A percentile compares a stretch with the other conserved stretches of the same genome.
Evolutionary conservation across 306 rosid genomes (phyloP).

Genomic region (Glycine soja): DNA sequence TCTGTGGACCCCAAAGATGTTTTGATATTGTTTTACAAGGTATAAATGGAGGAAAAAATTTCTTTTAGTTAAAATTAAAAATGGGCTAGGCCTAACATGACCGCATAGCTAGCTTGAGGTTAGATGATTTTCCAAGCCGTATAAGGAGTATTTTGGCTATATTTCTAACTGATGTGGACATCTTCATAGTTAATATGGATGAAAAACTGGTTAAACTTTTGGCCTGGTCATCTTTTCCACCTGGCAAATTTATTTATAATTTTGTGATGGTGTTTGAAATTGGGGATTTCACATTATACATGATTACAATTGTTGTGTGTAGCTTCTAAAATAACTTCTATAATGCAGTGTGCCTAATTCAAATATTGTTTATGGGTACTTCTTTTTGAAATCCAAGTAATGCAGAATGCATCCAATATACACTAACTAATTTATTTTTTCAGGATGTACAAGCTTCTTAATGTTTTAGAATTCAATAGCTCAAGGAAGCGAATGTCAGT

Average conservation of each 20-base stretch:
- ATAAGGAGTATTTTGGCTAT: background rate
- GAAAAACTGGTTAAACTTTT: background rate
- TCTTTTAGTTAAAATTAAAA: background rate
- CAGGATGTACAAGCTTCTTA: conserved; percentile 71
- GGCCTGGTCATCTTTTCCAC: background rate
- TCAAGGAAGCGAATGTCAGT: conserved; percentile 71
- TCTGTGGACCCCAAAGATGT: background rate
- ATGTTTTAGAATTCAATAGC: background rate
- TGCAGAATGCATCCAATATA: background rate
- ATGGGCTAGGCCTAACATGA: background rate
- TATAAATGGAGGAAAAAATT: background rate
- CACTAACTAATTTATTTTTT: conserved; percentile 36
- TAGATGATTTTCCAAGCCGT: background rate
- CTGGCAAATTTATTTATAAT: background rate
- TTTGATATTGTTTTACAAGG: too few species aligned
- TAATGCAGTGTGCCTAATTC: background rate
- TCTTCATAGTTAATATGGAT: background rate
- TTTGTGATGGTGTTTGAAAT: conserved; percentile 27
- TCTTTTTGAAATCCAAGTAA: conserved; percentile 26
- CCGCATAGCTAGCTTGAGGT: background rate
- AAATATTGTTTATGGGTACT: conserved; percentile 8
- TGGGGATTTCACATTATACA: conserved; percentile 32
- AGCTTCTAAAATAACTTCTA: conserved; percentile 21
- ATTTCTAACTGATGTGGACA: background rate
- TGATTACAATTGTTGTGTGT: background rate